A percentile compares a stretch with the other conserved stretches of the same genome.
Evolutionary conservation across 441 rosid genomes (phyloP).

Genomic region (Populus hybrid): DNA sequence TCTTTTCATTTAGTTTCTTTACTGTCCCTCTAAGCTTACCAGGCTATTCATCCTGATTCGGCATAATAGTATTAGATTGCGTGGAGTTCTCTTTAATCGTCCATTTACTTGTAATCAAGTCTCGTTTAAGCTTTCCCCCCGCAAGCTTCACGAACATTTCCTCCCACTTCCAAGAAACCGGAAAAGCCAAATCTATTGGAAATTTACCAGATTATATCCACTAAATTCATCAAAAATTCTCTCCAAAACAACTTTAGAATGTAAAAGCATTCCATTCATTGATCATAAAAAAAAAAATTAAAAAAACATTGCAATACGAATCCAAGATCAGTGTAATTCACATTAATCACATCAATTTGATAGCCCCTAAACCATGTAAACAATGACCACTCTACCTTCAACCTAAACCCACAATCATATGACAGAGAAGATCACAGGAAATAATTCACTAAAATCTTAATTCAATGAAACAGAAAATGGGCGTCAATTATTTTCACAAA

Average conservation of each 20-base stretch:
- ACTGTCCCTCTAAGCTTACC: background rate
- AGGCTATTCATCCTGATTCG: background rate
- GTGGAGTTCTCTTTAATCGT: background rate
- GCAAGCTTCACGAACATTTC: conserved; percentile 8
- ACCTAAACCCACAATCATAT: background rate
- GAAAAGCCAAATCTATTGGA: background rate
- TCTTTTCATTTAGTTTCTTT: background rate
- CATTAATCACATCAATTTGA: background rate
- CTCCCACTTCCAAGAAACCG: conserved; percentile 2
- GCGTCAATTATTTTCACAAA: background rate
- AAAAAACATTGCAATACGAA: background rate
- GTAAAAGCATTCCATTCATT: background rate
- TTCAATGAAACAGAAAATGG: background rate
- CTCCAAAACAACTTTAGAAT: background rate
- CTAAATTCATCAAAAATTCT: background rate
- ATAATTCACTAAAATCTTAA: background rate
- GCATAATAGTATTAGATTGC: background rate
- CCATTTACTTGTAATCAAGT: background rate
- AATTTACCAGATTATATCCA: background rate
- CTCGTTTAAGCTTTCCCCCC: background rate
- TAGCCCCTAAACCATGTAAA: background rate
- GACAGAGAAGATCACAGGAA: background rate
- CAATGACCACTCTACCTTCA: background rate
- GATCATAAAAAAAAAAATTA: background rate
- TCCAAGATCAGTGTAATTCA: background rate